phyloP scores from a whole-genome alignment of 192 early-diverging fungal species.

The Rhizoclosmatium globosum region DNA sequence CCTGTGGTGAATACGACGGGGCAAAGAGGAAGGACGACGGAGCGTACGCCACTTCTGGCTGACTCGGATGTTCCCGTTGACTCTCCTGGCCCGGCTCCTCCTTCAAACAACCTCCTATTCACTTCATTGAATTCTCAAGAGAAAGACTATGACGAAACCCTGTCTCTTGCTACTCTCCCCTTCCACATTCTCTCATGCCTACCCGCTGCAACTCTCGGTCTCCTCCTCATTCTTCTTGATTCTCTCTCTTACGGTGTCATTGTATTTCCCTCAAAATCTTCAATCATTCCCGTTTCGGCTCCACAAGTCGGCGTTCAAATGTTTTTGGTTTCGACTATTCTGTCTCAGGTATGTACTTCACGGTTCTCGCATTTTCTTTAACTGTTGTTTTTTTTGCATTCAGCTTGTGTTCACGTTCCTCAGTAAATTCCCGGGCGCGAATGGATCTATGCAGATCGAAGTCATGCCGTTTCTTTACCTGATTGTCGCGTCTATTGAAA shows the following conservation, averaged over 20 bases:
- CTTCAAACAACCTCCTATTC: no score
- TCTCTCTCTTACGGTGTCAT: conserved; percentile 80
- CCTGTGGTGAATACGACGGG: no score
- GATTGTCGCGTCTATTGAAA: conserved; percentile 73
- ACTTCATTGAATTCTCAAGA: no score
- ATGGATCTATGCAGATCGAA: conserved; percentile 92
- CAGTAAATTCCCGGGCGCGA: conserved; percentile 89
- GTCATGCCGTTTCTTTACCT: conserved; percentile 91
- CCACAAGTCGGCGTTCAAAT: conserved; percentile 88
- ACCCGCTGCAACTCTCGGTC: conserved; percentile 89
- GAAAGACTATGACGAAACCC: no score
- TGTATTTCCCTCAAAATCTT: conserved; percentile 79
- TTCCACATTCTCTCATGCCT: conserved; percentile 36
- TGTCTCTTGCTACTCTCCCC: no score
- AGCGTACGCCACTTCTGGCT: no score
- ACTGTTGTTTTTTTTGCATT: conserved; percentile 45
- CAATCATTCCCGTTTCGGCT: conserved; percentile 51
- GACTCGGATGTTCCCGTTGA: no score
- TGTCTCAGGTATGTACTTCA: conserved; percentile 48
- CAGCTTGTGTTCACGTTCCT: conserved; percentile 54
- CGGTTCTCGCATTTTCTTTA: conserved; percentile 14
- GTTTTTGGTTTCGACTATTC: conserved; percentile 74
- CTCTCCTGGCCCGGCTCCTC: no score
- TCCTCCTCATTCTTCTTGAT: conserved; percentile 93
- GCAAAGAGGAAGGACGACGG: no score